phyloP scores from a whole-genome alignment of 306 rosid species.

The Carpinus viminea region DNA sequence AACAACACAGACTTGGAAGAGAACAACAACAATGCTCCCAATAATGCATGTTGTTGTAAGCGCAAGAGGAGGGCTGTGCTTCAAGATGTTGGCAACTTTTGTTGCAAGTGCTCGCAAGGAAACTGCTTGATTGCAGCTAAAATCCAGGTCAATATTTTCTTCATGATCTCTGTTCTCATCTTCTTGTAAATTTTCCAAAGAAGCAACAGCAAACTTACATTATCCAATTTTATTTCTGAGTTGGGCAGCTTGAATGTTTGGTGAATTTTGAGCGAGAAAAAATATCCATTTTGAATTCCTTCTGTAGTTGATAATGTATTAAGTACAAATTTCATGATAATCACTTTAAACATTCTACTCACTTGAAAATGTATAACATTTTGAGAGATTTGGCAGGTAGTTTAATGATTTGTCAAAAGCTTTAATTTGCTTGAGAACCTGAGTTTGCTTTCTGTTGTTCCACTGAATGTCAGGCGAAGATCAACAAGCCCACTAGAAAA shows the following conservation, averaged over 20 bases:
- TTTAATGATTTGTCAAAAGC: neutral
- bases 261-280: neutral
- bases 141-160: constrained; percentile 52
- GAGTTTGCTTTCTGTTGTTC: constrained; percentile 12
- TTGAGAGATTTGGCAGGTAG: neutral
- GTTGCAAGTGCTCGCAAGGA: constrained; percentile 44
- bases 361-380: constrained; percentile 1
- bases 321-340: neutral
- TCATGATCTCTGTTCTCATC: neutral
- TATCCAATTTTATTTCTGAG: neutral
- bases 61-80: constrained; percentile 67
- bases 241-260: neutral
- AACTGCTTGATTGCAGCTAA: constrained; percentile 52
- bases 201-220: neutral
- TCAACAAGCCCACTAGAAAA: constrained; percentile 41
- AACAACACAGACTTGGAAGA: constrained; percentile 44
- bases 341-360: constrained; percentile 2
- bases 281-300: neutral
- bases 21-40: constrained; percentile 33
- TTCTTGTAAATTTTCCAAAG: neutral
- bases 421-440: constrained; percentile 7
- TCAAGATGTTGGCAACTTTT: constrained; percentile 68
- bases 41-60: constrained; percentile 35
- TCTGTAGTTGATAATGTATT: neutral
- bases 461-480: constrained; percentile 53